Evolutionary conservation across 129 eudicot genomes (phyloP).

Genomic region (Artemisia annua): DNA sequence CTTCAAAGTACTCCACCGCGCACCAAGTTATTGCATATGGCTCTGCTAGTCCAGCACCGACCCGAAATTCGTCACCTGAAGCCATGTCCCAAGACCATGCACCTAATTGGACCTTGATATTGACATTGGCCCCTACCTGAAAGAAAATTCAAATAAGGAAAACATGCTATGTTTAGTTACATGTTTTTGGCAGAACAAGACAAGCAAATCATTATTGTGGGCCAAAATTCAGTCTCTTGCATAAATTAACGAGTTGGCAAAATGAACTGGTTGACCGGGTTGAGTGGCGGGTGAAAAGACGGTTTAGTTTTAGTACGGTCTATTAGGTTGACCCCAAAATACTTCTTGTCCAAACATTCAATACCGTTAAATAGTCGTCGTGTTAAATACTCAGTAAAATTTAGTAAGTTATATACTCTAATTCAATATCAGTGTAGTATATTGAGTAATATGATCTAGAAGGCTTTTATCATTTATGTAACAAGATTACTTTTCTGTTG

Average conservation of each 20-base stretch:
- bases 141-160: slow-evolving; percentile 5
- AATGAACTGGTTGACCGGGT: too few species aligned
- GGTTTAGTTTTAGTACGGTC: too few species aligned
- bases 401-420: too few species aligned
- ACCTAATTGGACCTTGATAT: slow-evolving; percentile 67
- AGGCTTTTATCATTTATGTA: too few species aligned
- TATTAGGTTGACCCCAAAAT: too few species aligned
- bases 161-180: slow-evolving; percentile 9
- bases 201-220: slow-evolving; percentile 4
- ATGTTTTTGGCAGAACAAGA: slow-evolving; percentile 20
- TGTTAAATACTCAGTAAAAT: too few species aligned
- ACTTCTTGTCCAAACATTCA: too few species aligned
- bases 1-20: slow-evolving; percentile 90
- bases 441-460: too few species aligned
- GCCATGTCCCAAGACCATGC: slow-evolving; percentile 96
- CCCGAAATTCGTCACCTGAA: slow-evolving; percentile 86
- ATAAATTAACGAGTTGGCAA: neutral
- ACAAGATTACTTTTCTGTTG: too few species aligned
- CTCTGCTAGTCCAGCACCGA: slow-evolving; percentile 92
- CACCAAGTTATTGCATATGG: slow-evolving; percentile 79
- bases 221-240: neutral
- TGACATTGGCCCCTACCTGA: slow-evolving; percentile 71
- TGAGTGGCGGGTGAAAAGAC: too few species aligned
- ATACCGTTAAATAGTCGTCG: too few species aligned
- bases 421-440: too few species aligned